Evolutionary conservation across 2,329 filamentous ascomycete genomes (phyloP).

Genomic region (Paecilomyces formosus): DNA sequence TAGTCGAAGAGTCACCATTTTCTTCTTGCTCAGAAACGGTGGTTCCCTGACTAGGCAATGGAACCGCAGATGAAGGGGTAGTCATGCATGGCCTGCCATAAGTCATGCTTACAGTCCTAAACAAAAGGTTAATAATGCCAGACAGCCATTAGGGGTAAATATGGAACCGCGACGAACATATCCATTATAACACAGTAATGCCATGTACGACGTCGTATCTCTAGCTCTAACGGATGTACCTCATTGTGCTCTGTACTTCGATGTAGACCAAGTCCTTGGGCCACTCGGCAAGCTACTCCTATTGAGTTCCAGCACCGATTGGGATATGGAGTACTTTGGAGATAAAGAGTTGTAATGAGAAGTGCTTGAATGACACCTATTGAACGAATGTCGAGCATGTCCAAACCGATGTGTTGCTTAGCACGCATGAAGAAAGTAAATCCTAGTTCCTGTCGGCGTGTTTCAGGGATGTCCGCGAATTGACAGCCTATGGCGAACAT

Average conservation of each 20-base stretch:
- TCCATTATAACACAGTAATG: constrained; percentile 25
- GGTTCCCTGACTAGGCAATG: neutral
- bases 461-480: too few relatives aligned
- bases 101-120: constrained; percentile 21
- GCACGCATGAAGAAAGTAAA: constrained; percentile 15
- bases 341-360: constrained; percentile 24
- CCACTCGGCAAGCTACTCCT: constrained; percentile 27
- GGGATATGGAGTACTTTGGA: constrained; percentile 28
- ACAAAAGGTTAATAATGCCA: constrained; percentile 2
- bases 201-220: constrained; percentile 23
- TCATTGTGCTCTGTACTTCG: constrained; percentile 9
- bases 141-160: neutral
- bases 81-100: constrained; percentile 16
- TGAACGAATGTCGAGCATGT: constrained; percentile 22
- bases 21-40: too few relatives aligned
- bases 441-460: too few relatives aligned
- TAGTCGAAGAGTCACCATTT: too few relatives aligned
- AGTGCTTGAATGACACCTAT: constrained; percentile 28
- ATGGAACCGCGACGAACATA: constrained; percentile 7
- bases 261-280: constrained; percentile 30
- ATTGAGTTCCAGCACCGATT: constrained; percentile 31
- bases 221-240: constrained; percentile 15
- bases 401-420: constrained; percentile 17
- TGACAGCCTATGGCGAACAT: too few relatives aligned
- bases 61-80: constrained; percentile 6